phyloP scores from a whole-genome alignment of 208 protist genomes.

The Leishmania lainsoni region DNA sequence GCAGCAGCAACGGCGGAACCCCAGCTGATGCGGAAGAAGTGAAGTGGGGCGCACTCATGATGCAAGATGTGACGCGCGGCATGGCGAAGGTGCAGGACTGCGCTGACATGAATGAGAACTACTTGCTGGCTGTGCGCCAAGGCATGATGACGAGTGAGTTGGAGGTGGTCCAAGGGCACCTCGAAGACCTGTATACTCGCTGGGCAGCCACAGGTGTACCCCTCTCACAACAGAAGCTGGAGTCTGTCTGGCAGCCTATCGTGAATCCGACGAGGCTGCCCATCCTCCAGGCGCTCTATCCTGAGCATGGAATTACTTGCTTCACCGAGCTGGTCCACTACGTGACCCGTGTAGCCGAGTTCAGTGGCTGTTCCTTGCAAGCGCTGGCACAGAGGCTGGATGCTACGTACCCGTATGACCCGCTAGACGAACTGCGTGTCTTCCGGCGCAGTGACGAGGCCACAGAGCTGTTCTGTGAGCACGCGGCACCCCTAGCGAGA shows the following conservation, averaged over 20 bases:
- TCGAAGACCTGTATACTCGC: constrained; percentile 62
- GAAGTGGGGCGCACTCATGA: constrained; percentile 60
- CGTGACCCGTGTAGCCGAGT: constrained; percentile 73
- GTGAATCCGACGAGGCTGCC: constrained; percentile 58
- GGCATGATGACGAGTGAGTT: constrained; percentile 65
- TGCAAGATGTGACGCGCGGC: constrained; percentile 68
- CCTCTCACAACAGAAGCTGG: constrained; percentile 64
- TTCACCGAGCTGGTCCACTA: constrained; percentile 78
- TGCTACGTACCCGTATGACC: constrained; percentile 58
- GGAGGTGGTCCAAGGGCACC: constrained; percentile 68
- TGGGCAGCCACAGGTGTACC: constrained; percentile 51
- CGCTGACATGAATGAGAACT: constrained; percentile 64
- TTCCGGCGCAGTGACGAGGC: constrained; percentile 44
- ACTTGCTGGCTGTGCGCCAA: constrained; percentile 62
- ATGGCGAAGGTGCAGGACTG: constrained; percentile 63
- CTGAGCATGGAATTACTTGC: constrained; percentile 56
- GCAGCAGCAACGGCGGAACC: not conserved
- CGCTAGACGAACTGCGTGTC: constrained; percentile 54
- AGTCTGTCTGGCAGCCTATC: constrained; percentile 49
- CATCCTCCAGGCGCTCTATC: constrained; percentile 79
- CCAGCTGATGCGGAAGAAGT: constrained; percentile 27
- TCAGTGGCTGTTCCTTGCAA: constrained; percentile 61
- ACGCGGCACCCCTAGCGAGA: constrained; percentile 31
- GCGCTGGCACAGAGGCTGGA: constrained; percentile 69
- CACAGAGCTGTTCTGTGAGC: constrained; percentile 39